Evolutionary conservation across 2,329 filamentous ascomycete genomes (phyloP), one percentile per base, ranked within the genome.

Genomic region (Coniochaeta hoffmannii): DNA sequence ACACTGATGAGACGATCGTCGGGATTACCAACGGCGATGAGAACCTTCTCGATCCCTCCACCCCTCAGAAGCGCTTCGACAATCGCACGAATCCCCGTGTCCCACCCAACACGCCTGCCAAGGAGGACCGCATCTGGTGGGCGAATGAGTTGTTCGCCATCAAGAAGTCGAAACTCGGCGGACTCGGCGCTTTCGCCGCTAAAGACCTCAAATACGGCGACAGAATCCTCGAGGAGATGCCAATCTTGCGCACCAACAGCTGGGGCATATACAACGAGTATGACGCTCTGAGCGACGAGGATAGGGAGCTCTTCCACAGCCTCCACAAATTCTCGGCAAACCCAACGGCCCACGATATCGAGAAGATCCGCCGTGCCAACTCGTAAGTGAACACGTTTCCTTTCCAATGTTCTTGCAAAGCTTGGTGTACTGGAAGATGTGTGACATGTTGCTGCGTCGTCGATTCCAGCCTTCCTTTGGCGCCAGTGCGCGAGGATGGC

Each of bases 121-220:
- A 24, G 8, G 41, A 28, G 26, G 41, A 46, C 19, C 41, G 41
- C 22, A 28, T 46, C 41, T 46, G 41, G 28, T 51, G 49, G 49
- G 14, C 6, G 14, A 51, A 79, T 56, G 62, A 66, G 0, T 69
- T 61, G 56, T 72, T 82, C 36, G 60, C 68, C 11, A 62, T 82
- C 6, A 68, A 65, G 2, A 62, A 61, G 10, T 80, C 77, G 0
- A 50, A 57, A 0, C 64, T 76, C 1, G 71, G 72, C 0, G 78
- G 79, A 1, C 70, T 73, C 46, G 79, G 79, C 0, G 73, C 69
- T 0, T 80, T 81, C 50, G 78, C 79, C 0, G 59, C 61, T 1
- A 63, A 61, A 5, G 64, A 71, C 7, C 68, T 82, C 11, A 58
- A 59, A 17, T 52, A 59, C 0, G 70, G 70, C 34, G 70, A 76